These are phyloP conservation scores for Echinochloa phyllopogon DNA, from an alignment of 176 grass and related monocot genomes.

Conservation along the genomic window DNA sequence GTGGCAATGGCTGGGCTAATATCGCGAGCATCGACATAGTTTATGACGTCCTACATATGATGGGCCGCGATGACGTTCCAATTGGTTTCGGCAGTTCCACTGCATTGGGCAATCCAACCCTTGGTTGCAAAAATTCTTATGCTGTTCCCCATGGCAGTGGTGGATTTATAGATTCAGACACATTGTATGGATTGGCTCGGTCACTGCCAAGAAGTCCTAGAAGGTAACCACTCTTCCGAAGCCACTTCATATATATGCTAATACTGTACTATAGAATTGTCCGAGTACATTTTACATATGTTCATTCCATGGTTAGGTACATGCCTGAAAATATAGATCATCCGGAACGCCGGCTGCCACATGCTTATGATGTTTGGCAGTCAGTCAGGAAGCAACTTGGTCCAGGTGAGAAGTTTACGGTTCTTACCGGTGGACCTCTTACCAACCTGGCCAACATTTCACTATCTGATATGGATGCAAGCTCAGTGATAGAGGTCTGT, in stretches of 20 bases:
- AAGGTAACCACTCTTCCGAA: constrained; percentile 59
- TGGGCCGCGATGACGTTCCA: constrained; percentile 91
- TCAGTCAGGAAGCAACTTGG: constrained; percentile 55
- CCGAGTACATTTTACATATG: not conserved
- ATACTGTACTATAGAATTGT: not conserved
- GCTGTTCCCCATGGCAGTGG: constrained; percentile 74
- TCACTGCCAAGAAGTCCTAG: constrained; percentile 80
- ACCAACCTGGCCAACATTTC: constrained; percentile 84
- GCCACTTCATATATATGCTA: not conserved
- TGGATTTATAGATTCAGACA: constrained; percentile 87
- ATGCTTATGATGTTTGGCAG: constrained; percentile 82
- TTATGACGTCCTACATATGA: constrained; percentile 95
- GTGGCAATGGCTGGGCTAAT: constrained; percentile 81
- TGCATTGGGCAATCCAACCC: constrained; percentile 53
- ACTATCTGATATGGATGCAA: constrained; percentile 56
- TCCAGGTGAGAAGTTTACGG: constrained; percentile 58
- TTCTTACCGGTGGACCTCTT: constrained; percentile 81
- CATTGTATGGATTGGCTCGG: constrained; percentile 74
- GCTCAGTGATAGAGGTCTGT: constrained; percentile 70
- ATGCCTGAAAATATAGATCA: constrained; percentile 60
- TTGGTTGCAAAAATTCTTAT: constrained; percentile 77
- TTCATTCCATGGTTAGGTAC: constrained; percentile 53
- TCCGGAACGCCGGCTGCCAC: constrained; percentile 57
- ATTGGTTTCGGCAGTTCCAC: constrained; percentile 71
- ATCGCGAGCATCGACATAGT: constrained; percentile 76